Evolutionary conservation across 108 stramenopile genomes (phyloP).

Genomic region (Conticribra weissflogii): DNA sequence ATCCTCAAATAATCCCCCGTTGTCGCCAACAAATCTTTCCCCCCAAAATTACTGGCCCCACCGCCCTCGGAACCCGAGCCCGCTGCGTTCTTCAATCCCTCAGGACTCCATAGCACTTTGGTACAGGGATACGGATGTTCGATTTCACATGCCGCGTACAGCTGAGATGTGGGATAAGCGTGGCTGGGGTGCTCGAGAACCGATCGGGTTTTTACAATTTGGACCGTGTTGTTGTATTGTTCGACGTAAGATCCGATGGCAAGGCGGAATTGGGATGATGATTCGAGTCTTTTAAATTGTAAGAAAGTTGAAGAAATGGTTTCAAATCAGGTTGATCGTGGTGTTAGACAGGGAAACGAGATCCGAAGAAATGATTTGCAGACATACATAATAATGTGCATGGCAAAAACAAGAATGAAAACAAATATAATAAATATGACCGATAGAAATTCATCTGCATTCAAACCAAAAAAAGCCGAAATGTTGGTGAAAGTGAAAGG

Average conservation of each 20-base stretch:
- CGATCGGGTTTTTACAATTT: constrained; percentile 63
- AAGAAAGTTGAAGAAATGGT: background rate
- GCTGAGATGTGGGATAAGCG: constrained; percentile 31
- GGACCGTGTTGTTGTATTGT: constrained; percentile 96
- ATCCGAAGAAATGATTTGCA: too few relatives aligned
- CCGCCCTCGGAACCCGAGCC: background rate
- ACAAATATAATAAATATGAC: too few relatives aligned
- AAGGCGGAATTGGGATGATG: constrained; percentile 83
- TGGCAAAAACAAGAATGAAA: too few relatives aligned
- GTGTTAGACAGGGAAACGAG: too few relatives aligned
- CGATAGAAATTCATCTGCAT: background rate
- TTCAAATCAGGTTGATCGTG: too few relatives aligned
- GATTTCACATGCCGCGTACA: constrained; percentile 81
- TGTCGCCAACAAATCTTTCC: constrained; percentile 93
- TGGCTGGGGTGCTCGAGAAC: constrained; percentile 23
- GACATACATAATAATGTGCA: too few relatives aligned
- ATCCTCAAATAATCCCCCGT: constrained; percentile 96
- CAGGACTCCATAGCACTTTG: constrained; percentile 91
- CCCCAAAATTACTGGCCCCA: constrained; percentile 35
- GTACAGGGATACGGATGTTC: constrained; percentile 97
- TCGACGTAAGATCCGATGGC: constrained; percentile 97
- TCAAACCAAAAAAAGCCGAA: background rate
- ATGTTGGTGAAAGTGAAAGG: background rate
- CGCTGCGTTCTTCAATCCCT: constrained; percentile 13
- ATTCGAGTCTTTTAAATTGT: constrained; percentile 52